Conservation (phyloP, 192 early-diverging fungal genomes). For the Chytriomyces confervae region DNA sequence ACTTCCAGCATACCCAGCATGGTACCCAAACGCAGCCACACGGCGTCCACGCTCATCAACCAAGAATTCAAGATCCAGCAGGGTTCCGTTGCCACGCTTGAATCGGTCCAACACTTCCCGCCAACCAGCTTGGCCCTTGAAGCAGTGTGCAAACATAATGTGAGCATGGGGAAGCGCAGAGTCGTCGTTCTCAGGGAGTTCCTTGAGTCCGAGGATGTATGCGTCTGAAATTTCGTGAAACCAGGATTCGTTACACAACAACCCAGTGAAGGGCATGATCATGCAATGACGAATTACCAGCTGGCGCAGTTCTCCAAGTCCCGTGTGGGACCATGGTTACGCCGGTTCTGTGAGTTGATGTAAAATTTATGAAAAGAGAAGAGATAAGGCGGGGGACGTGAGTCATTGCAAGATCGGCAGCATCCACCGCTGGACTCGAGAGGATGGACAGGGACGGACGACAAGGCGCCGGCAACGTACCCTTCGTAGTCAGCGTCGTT, state of each 20-base stretch:
- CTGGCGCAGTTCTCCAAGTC: constrained; percentile 87
- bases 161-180: constrained; percentile 89
- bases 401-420: not conserved
- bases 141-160: constrained; percentile 99
- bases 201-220: constrained; percentile 97
- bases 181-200: constrained; percentile 91
- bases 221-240: constrained; percentile 58
- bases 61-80: constrained; percentile 96
- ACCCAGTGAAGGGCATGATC: not conserved
- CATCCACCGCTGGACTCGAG: not conserved
- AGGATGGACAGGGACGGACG: not conserved
- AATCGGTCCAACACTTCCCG: constrained; percentile 86
- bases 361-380: not conserved
- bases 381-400: not conserved
- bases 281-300: constrained; percentile 2
- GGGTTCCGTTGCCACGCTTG: constrained; percentile 78
- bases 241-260: not conserved
- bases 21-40: constrained; percentile 96
- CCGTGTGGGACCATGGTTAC: constrained; percentile 78
- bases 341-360: constrained; percentile 66
- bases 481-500: constrained; percentile 82
- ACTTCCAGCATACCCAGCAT: constrained; percentile 94
- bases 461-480: not conserved
- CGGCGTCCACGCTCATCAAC: constrained; percentile 77
- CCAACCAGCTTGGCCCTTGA: constrained; percentile 96